Conservation (phyloP, 768 basidiomycete genomes). For the Lyophyllum atratum region DNA sequence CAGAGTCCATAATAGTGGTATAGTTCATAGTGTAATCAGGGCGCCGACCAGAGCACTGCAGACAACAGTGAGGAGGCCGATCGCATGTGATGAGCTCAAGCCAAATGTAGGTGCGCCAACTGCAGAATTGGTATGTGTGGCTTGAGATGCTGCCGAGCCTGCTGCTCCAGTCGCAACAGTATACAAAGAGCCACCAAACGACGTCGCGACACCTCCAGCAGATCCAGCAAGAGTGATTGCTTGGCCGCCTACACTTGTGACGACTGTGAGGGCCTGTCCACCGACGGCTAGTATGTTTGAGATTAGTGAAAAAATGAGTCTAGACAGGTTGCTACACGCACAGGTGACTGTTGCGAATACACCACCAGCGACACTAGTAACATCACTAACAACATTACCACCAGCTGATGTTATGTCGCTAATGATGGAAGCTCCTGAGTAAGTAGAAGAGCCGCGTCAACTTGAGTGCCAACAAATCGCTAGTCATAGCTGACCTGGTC, state of each 20-base stretch:
- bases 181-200: constrained; percentile 54
- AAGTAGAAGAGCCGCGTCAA: background rate
- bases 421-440: constrained; percentile 40
- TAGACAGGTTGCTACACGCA: constrained; percentile 21
- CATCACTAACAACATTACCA: constrained; percentile 26
- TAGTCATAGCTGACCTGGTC: constrained; percentile 25
- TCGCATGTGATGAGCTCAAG: constrained; percentile 29
- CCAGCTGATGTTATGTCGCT: constrained; percentile 30
- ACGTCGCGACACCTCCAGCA: constrained; percentile 44
- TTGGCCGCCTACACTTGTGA: constrained; percentile 59
- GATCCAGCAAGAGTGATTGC: constrained; percentile 59
- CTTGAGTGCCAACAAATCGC: background rate
- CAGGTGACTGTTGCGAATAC: constrained; percentile 45
- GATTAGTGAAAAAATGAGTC: constrained; percentile 13
- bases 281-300: constrained; percentile 45
- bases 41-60: constrained; percentile 43
- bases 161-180: constrained; percentile 46
- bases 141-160: constrained; percentile 24
- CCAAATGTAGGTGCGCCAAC: constrained; percentile 22
- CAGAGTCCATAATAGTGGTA: background rate
- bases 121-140: constrained; percentile 25
- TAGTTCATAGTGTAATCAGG: constrained; percentile 33
- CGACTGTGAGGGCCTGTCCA: constrained; percentile 52
- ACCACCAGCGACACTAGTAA: constrained; percentile 31
- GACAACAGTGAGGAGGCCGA: constrained; percentile 38